Conservation (phyloP, 148 eudicot genomes). For the Fagopyrum tataricum region DNA sequence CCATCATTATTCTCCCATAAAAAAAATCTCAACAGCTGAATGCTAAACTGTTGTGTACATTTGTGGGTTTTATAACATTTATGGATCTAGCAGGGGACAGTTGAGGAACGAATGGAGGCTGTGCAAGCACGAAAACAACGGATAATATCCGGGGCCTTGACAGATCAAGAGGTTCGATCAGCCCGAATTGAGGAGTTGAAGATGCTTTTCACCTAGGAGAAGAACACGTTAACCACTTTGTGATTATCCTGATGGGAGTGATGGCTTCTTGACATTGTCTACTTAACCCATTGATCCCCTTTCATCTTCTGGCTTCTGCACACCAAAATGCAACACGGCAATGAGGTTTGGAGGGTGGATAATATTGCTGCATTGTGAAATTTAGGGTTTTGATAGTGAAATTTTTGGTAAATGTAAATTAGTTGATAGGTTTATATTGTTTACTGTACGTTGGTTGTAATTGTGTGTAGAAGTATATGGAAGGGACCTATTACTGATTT, state of each 20-base stretch:
- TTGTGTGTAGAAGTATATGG: background rate
- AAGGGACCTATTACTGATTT: background rate
- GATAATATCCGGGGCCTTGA: conserved; percentile 88
- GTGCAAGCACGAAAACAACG: conserved; percentile 96
- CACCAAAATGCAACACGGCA: background rate
- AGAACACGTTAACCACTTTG: background rate
- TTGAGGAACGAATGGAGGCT: conserved; percentile 97
- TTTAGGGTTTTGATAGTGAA: background rate
- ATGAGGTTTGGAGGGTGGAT: background rate
- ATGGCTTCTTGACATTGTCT: background rate
- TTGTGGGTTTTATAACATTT: background rate
- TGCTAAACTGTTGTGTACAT: background rate
- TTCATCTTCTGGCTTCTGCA: background rate
- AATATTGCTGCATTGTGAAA: background rate
- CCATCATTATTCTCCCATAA: background rate
- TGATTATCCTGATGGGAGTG: background rate
- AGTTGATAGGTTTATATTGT: background rate
- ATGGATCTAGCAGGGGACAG: conserved; percentile 60
- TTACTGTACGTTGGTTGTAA: background rate
- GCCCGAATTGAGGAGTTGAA: conserved; percentile 90
- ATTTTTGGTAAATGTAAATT: background rate
- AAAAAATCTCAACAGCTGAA: background rate
- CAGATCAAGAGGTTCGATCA: conserved; percentile 93
- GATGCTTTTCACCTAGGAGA: conserved; percentile 73
- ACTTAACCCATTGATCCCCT: background rate